Evolutionary conservation across 257 asterid genomes (phyloP).

Genomic region (Oldenlandia corymbosa): DNA sequence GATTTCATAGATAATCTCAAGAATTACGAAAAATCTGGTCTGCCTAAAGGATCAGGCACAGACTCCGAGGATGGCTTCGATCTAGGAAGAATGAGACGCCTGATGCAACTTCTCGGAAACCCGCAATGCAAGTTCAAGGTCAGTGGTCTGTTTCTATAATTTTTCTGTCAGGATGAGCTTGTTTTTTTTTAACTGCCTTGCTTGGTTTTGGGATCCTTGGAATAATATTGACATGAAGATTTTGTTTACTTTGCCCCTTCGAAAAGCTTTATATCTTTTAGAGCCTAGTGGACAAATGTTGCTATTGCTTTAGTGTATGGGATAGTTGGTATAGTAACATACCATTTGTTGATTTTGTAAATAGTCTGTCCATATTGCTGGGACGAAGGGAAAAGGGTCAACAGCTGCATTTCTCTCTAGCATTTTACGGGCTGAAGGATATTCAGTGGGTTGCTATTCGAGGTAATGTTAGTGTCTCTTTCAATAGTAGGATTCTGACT

Average conservation of each 20-base stretch:
- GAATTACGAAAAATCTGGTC: slow-evolving; percentile 78
- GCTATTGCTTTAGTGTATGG: not conserved
- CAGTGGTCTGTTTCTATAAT: not conserved
- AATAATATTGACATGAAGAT: too few species aligned
- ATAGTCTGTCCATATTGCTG: slow-evolving; percentile 84
- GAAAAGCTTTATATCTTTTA: not conserved
- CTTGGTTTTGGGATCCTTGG: too few species aligned
- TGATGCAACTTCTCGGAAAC: slow-evolving; percentile 64
- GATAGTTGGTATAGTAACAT: not conserved
- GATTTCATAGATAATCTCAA: slow-evolving; percentile 66
- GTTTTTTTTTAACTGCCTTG: too few species aligned
- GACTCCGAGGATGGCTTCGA: slow-evolving; percentile 82
- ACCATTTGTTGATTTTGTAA: slow-evolving; percentile 8
- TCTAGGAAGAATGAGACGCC: slow-evolving; percentile 74
- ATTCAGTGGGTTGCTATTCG: slow-evolving; percentile 86
- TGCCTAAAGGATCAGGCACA: slow-evolving; percentile 83
- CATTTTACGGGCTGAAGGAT: slow-evolving; percentile 82
- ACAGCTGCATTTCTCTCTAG: slow-evolving; percentile 83
- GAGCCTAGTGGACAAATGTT: not conserved
- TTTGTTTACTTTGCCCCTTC: not conserved
- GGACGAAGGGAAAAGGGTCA: slow-evolving; percentile 98
- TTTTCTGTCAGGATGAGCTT: too few species aligned
- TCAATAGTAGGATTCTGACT: slow-evolving; percentile 8
- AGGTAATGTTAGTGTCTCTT: slow-evolving; percentile 40
- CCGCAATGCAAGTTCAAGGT: slow-evolving; percentile 91